Percentiles rank a stretch among this genome's conserved stretches.
Evolutionary conservation across 129 eudicot genomes (phyloP).

Genomic region (Arctium minus): DNA sequence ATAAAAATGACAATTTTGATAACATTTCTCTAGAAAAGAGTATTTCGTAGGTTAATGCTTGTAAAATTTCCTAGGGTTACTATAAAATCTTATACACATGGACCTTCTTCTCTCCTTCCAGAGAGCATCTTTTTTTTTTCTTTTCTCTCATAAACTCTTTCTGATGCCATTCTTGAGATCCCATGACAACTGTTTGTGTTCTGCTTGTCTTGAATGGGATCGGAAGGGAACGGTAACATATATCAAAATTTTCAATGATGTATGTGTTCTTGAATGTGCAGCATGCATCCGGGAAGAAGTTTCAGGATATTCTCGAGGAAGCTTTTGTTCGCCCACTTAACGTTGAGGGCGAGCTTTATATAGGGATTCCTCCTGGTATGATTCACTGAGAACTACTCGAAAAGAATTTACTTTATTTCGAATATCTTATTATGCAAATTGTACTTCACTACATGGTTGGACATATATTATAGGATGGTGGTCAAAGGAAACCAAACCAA

Average conservation of each 20-base stretch:
- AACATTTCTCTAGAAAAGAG: background rate
- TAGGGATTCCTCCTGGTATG: constrained; percentile 97
- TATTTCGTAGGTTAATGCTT: background rate
- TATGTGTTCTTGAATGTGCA: constrained; percentile 21
- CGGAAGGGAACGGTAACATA: background rate
- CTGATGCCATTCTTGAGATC: too few relatives aligned
- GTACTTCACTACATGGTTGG: background rate
- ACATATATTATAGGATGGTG: too few relatives aligned
- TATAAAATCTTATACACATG: too few relatives aligned
- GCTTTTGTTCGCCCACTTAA: constrained; percentile 72
- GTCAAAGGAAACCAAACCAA: too few relatives aligned
- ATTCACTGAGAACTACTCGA: background rate
- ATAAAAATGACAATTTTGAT: background rate
- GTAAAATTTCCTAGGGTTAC: too few relatives aligned
- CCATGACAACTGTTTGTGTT: background rate
- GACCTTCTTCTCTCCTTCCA: too few relatives aligned
- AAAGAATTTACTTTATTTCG: background rate
- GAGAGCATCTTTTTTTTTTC: background rate
- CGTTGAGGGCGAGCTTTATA: constrained; percentile 81
- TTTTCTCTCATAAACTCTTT: background rate
- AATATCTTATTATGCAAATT: background rate
- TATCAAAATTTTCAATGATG: background rate
- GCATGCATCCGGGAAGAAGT: constrained; percentile 83
- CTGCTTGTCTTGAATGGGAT: background rate
- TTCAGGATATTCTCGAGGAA: constrained; percentile 88